Percentiles rank a stretch among this genome's conserved stretches.
Evolutionary conservation across 176 grass and related monocot genomes (phyloP).

Genomic region (Musa acuminata): DNA sequence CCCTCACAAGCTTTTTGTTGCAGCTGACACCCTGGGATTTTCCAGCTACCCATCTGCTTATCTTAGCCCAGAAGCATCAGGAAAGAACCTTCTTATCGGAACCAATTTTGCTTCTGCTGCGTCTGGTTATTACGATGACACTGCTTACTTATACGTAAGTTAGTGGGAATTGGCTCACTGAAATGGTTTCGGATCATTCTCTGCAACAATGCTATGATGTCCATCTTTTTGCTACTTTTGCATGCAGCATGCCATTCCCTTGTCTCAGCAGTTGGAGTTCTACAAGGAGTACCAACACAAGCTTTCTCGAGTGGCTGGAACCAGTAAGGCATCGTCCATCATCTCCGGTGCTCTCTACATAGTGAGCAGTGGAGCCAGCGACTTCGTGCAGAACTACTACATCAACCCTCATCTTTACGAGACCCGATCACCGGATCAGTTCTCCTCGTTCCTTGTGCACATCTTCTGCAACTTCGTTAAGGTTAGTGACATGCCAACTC

Average conservation of each 20-base stretch:
- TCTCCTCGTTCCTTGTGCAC: conserved; percentile 38
- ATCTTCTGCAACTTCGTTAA: conserved; percentile 39
- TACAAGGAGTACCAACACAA: conserved; percentile 69
- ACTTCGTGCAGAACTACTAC: conserved; percentile 91
- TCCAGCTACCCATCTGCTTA: conserved; percentile 61
- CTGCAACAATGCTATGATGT: not conserved
- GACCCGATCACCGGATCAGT: conserved; percentile 32
- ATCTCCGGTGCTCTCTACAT: conserved; percentile 50
- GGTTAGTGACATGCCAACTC: conserved; percentile 17
- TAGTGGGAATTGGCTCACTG: not conserved
- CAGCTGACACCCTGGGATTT: conserved; percentile 73
- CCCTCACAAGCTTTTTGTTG: not conserved
- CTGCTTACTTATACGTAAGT: conserved; percentile 75
- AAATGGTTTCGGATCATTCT: not conserved
- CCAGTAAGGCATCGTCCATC: conserved; percentile 27
- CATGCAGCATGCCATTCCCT: conserved; percentile 54
- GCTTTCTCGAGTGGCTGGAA: conserved; percentile 41
- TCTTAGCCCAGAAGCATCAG: conserved; percentile 75
- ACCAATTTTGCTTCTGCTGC: conserved; percentile 92
- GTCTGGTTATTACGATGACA: conserved; percentile 82
- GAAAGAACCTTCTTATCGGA: conserved; percentile 68
- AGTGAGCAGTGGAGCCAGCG: conserved; percentile 50
- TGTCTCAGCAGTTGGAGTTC: conserved; percentile 55
- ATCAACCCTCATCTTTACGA: conserved; percentile 51
- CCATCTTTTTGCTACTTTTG: not conserved